Evolutionary conservation across 176 grass and related monocot genomes (phyloP).

Genomic region (Cenchrus purpureus): DNA sequence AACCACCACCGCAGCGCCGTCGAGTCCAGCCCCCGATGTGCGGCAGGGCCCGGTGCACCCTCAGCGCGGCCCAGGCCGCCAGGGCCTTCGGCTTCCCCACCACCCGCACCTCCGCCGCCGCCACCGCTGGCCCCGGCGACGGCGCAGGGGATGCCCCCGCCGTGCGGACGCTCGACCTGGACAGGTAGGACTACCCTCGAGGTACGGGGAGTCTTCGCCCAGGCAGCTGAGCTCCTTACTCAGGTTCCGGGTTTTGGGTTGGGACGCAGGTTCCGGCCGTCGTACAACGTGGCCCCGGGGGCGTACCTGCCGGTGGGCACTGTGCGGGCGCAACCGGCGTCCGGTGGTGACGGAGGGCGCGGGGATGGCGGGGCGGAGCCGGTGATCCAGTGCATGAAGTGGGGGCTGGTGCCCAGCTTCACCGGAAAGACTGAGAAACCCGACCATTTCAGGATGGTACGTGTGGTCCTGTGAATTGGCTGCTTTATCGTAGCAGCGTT

Average conservation of each 20-base stretch:
- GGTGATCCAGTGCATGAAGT: slow-evolving; percentile 87
- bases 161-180: slow-evolving; percentile 37
- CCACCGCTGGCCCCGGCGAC: slow-evolving; percentile 10
- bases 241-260: background rate
- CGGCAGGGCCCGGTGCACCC: slow-evolving; percentile 82
- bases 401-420: slow-evolving; percentile 95
- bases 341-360: background rate
- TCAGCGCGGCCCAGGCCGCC: slow-evolving; percentile 54
- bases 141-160: slow-evolving; percentile 43
- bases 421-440: slow-evolving; percentile 81
- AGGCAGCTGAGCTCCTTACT: background rate
- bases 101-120: background rate
- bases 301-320: slow-evolving; percentile 68
- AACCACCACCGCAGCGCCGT: background rate
- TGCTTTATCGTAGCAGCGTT: background rate
- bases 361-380: slow-evolving; percentile 32
- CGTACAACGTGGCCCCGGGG: slow-evolving; percentile 80
- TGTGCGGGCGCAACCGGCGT: slow-evolving; percentile 13
- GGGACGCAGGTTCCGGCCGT: slow-evolving; percentile 69
- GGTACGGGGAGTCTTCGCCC: background rate
- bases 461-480: background rate
- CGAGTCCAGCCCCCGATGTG: slow-evolving; percentile 56
- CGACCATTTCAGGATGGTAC: slow-evolving; percentile 93
- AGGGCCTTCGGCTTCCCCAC: slow-evolving; percentile 63
- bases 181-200: slow-evolving; percentile 28